Percentiles rank a stretch among this genome's conserved stretches.
These are phyloP conservation scores for Craterostigma plantagineum DNA, from an alignment of 257 asterid genomes.

Conservation along the genomic window DNA sequence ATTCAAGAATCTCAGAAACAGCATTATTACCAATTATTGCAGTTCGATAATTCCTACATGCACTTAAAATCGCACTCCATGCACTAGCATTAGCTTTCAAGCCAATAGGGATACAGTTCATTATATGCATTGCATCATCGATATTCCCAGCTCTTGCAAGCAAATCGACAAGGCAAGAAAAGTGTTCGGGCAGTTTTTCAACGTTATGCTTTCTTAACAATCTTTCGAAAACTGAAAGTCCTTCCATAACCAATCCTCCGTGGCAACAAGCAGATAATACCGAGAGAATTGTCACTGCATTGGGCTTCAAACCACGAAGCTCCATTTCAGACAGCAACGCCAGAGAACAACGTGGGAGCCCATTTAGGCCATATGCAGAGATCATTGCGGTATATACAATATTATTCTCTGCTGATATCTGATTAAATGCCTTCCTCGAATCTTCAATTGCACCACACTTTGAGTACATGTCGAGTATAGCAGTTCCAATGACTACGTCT, in stretches of 20 bases:
- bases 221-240: conserved; percentile 37
- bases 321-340: conserved; percentile 50
- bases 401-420: conserved; percentile 30
- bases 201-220: conserved; percentile 18
- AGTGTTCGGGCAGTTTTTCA: conserved; percentile 45
- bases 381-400: conserved; percentile 79
- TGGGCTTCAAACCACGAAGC: conserved; percentile 40
- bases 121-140: conserved; percentile 42
- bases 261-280: conserved; percentile 78
- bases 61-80: conserved; percentile 86
- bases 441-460: conserved; percentile 64
- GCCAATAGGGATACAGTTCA: conserved; percentile 23
- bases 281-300: conserved; percentile 45
- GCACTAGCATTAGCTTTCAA: conserved; percentile 47
- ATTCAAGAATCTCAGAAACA: conserved; percentile 34
- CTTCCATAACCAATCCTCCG: conserved; percentile 79
- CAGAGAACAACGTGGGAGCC: conserved; percentile 58
- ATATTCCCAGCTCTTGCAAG: conserved; percentile 76
- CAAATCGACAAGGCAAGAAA: conserved; percentile 76
- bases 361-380: conserved; percentile 66
- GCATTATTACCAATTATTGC: conserved; percentile 21
- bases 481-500: conserved; percentile 58
- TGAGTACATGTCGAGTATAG: conserved; percentile 72
- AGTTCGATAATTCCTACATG: conserved; percentile 38
- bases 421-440: conserved; percentile 47